Percentiles rank a stretch among this genome's conserved stretches.
Evolutionary conservation across 257 asterid species (phyloP).

Genomic region (Solanum clarkiae): DNA sequence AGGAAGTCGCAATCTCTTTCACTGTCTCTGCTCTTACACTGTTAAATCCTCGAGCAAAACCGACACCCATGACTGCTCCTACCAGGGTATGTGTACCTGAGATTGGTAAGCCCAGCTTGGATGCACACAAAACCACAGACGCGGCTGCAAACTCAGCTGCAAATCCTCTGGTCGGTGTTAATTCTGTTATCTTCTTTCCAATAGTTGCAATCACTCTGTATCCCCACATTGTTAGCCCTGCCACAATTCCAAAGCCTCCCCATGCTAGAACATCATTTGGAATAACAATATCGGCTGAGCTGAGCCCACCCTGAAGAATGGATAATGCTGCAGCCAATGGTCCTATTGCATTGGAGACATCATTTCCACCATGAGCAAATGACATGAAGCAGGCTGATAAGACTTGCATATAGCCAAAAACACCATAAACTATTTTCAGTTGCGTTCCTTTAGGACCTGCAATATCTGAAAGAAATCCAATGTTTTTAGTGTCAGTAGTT

Average conservation of each 20-base stretch:
- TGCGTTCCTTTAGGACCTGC: conserved; percentile 94
- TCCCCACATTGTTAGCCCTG: conserved; percentile 88
- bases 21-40: conserved; percentile 86
- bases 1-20: conserved; percentile 79
- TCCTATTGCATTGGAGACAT: conserved; percentile 89
- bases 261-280: conserved; percentile 82
- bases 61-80: conserved; percentile 98
- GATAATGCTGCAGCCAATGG: conserved; percentile 86
- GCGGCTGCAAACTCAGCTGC: conserved; percentile 99
- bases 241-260: conserved; percentile 97
- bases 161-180: conserved; percentile 89
- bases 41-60: conserved; percentile 86
- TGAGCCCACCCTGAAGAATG: conserved; percentile 65
- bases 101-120: conserved; percentile 80
- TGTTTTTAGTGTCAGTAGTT: conserved; percentile 11
- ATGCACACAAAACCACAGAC: conserved; percentile 71
- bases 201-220: conserved; percentile 77
- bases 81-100: conserved; percentile 93
- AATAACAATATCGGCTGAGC: conserved; percentile 49
- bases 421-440: conserved; percentile 76
- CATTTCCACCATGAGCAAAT: conserved; percentile 97
- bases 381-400: conserved; percentile 96
- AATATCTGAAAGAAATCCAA: conserved; percentile 70
- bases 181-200: conserved; percentile 87
- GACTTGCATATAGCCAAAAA: conserved; percentile 87